Base-by-base conservation (phyloP, 306 rosid species). In the Sicyos baderoa region DNA sequence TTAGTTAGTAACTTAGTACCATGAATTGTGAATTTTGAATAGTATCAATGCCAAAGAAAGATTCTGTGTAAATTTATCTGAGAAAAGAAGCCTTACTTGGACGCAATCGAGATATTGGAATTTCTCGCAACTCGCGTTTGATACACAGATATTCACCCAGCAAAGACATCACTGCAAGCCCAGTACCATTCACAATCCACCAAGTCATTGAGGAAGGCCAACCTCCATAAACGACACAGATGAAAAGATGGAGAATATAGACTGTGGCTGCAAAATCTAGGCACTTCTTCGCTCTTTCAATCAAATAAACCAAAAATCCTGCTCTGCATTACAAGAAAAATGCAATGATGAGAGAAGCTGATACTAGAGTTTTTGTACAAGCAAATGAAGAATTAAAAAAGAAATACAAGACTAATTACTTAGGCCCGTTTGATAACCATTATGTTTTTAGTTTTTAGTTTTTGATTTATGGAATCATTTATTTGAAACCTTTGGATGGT, bases 141-240 rank as follows among this genome's bases (percentile, higher is more conserved):
- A 75, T 76, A 82, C 96, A 94, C 74, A 94, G 85, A 78, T 80
- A 73, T 76, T 77, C 87, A 75, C 99, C 95, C 53, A 94, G 80
- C 74, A 85, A 75, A 80, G 85, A 86, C 99, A 88, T 90, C 76
- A 85, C 81, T 64, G 88, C 97, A 81, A 94, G 25, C 81, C 97
- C 99, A 72, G 92, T 84, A 77, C 86, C 97, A 80, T 88, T 84
- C 75, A 90, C 95, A 76, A 90, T 73, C 99, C 99, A 94, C 99
- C 99, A 90, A n/a, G 96, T 83, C 71, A 87, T 69, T 56, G 99
- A 85, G 54, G 96, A 85, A 66, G 99, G 99, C 99, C 97, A 94
- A 51, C 99, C 99, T 72, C 99, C 99, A 68, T 94, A 94, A 37
- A 74, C 55, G 47, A 90, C 82, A 84, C 95, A 90, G 72, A 90